These are phyloP conservation scores for Pyricularia sp. DNA, from an alignment of 2,329 filamentous ascomycete genomes.

Conservation along the genomic window DNA sequence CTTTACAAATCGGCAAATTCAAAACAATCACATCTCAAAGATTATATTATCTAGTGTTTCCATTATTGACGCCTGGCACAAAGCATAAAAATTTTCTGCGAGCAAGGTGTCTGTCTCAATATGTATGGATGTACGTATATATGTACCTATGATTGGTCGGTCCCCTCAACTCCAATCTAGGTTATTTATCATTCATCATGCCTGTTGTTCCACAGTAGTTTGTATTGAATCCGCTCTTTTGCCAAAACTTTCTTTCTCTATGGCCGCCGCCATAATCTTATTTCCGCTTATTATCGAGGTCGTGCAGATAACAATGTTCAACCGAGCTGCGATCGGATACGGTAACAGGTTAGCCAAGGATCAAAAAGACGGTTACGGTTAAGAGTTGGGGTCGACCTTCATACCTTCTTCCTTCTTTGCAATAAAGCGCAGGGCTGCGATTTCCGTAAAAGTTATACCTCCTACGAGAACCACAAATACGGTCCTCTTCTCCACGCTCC, in stretches of 20 bases:
- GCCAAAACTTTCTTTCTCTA: conserved; percentile 56
- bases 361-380: background rate
- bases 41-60: background rate
- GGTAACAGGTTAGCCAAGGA: conserved; percentile 6
- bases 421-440: conserved; percentile 85
- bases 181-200: background rate
- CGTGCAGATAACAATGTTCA: conserved; percentile 82
- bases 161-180: background rate
- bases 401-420: conserved; percentile 66
- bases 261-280: conserved; percentile 72
- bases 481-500: conserved; percentile 63
- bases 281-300: conserved; percentile 86
- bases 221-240: background rate
- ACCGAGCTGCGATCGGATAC: conserved; percentile 5
- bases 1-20: background rate
- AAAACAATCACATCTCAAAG: background rate
- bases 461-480: conserved; percentile 95
- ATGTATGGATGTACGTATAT: background rate
- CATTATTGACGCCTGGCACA: background rate
- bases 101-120: background rate
- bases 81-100: background rate
- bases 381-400: conserved; percentile 12
- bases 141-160: background rate
- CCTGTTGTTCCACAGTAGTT: background rate
- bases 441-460: conserved; percentile 93